Evolutionary conservation across 345 rosid genomes (phyloP), one percentile per base, ranked within the genome.

Genomic region (Streptanthus diversifolius): DNA sequence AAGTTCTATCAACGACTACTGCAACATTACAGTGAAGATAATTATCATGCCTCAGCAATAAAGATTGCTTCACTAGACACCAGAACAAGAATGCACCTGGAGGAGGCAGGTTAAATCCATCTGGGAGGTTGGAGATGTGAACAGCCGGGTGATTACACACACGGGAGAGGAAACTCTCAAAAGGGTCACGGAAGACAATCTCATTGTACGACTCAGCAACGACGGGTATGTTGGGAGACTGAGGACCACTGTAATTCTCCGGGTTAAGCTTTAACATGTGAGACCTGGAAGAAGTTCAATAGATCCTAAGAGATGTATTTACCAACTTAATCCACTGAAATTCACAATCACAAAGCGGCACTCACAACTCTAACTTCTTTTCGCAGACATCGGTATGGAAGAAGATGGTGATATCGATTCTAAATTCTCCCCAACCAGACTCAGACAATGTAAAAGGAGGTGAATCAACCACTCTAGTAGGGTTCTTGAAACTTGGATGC

Each of bases 371-470:
- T 67, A 93, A 47, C 45, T 84, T 85, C 81, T 85, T 85, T 36
- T 85, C 89, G 45, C 90, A 86, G 57, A 77, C 89, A 65, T 91
- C 86, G 30, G 60, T 70, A n/a, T 85, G 97, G 73, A 93, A 79
- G 79, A 84, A 78, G n/a, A 91, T 56, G 41, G 92, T 77, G 71
- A 91, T 86, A 22, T 76, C 87, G 30, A 91, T 84, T 65, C 85
- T 88, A 65, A 88, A 89, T 84, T 93, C 98, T 55, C 98, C 97
- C 97, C 95, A 93, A 2, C 97, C 98, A 40, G 82, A 84, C 73
- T 91, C 97, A 3, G 91, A 80, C 72, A 93, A 45, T 83, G 83
- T 87, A 53, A 91, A 91, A 8, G 96, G 96, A 19, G 96, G 90
- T 0, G 91, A 80, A 39, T 86, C 89, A 18, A 89, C 70, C 5